Percentiles rank a stretch among this genome's conserved stretches.
These are phyloP conservation scores for Paragyromitra xinjiangensis DNA, from an alignment of 495 filamentous ascomycete species.

Conservation along the genomic window DNA sequence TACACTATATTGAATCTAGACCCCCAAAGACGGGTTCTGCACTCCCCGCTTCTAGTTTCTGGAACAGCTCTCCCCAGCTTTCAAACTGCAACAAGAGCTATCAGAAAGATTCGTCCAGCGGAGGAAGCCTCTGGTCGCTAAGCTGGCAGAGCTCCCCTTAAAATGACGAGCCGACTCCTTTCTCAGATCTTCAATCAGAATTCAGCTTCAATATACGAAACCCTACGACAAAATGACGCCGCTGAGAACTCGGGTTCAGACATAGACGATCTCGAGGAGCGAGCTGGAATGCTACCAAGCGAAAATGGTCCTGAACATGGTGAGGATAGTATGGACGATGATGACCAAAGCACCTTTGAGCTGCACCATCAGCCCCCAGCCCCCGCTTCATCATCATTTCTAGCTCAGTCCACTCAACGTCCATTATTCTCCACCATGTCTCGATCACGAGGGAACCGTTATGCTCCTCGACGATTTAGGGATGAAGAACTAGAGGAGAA, in stretches of 20 bases:
- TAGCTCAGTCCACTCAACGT: slow-evolving; percentile 44
- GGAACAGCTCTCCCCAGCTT: not conserved
- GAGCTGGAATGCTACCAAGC: slow-evolving; percentile 64
- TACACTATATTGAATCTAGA: not conserved
- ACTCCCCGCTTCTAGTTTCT: slow-evolving; percentile 4
- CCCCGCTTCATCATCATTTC: slow-evolving; percentile 49
- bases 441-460: slow-evolving; percentile 51
- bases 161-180: slow-evolving; percentile 55
- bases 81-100: not conserved
- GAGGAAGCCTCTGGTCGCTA: slow-evolving; percentile 1
- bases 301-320: slow-evolving; percentile 71
- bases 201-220: slow-evolving; percentile 56
- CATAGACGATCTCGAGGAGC: slow-evolving; percentile 70
- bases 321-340: slow-evolving; percentile 70
- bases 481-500: slow-evolving; percentile 75
- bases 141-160: slow-evolving; percentile 16
- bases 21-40: not conserved
- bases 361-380: slow-evolving; percentile 49
- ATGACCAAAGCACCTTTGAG: slow-evolving; percentile 49
- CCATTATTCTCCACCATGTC: slow-evolving; percentile 53
- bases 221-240: slow-evolving; percentile 54
- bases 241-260: slow-evolving; percentile 52
- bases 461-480: slow-evolving; percentile 57
- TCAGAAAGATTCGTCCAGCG: not conserved
- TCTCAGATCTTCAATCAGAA: slow-evolving; percentile 57